These are phyloP conservation scores for Pyrrhoderma lamaoense DNA, from an alignment of 1,284 basidiomycete genomes.

Conservation along the genomic window DNA sequence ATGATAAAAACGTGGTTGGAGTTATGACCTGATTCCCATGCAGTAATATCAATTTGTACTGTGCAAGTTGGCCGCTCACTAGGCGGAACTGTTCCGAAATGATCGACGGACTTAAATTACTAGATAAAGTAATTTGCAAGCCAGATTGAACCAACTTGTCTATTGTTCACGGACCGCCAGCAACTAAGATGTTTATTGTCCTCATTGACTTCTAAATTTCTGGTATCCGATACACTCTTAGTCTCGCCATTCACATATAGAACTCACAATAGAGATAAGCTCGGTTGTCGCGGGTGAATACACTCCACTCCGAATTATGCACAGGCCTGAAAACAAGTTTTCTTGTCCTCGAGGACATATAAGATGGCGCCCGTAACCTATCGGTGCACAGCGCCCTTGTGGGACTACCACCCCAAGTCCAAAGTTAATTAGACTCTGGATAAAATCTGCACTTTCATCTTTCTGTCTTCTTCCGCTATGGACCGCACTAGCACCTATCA, in stretches of 20 bases:
- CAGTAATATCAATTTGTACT: too few species aligned
- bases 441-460: background rate
- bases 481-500: background rate
- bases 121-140: too few species aligned
- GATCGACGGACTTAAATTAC: too few species aligned
- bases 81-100: too few species aligned
- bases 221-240: background rate
- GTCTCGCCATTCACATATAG: background rate
- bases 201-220: conserved; percentile 4
- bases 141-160: too few species aligned
- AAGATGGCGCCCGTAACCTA: background rate
- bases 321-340: background rate
- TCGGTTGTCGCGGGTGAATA: background rate
- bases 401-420: background rate
- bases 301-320: background rate
- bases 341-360: conserved; percentile 7
- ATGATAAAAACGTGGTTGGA: too few species aligned
- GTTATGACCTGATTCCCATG: too few species aligned
- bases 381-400: background rate
- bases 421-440: background rate
- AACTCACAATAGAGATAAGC: background rate
- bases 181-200: too few species aligned
- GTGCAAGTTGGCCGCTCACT: too few species aligned
- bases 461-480: conserved; percentile 2
- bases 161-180: too few species aligned